Conservation (phyloP, 202 grass and related monocot genomes). For the Digitaria exilis region DNA sequence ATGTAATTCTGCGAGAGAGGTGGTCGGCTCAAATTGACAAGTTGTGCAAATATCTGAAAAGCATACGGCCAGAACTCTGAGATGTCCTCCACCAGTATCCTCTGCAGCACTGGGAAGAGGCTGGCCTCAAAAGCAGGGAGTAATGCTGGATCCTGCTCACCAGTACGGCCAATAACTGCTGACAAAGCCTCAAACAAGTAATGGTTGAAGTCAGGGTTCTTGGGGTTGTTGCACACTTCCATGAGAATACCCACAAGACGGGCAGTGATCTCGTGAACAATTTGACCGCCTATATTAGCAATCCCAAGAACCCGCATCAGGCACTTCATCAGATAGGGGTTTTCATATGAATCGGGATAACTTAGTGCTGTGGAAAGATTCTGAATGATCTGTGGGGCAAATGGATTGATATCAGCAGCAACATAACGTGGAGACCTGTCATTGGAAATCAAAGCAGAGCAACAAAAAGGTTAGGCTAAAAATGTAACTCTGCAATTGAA, state of each 20-base stretch:
- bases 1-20: slow-evolving; percentile 90
- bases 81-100: slow-evolving; percentile 92
- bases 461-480: slow-evolving; percentile 2
- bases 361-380: slow-evolving; percentile 70
- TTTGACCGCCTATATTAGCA: slow-evolving; percentile 60
- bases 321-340: slow-evolving; percentile 95
- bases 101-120: slow-evolving; percentile 90
- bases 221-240: slow-evolving; percentile 94
- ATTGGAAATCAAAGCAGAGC: background rate
- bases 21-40: slow-evolving; percentile 75
- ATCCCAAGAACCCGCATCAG: slow-evolving; percentile 87
- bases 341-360: slow-evolving; percentile 84
- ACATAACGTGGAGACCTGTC: slow-evolving; percentile 57
- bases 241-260: slow-evolving; percentile 68
- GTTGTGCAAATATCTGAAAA: slow-evolving; percentile 96
- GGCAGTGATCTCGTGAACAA: slow-evolving; percentile 58
- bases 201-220: slow-evolving; percentile 96
- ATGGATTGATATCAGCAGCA: slow-evolving; percentile 76
- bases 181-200: slow-evolving; percentile 92
- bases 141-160: slow-evolving; percentile 69
- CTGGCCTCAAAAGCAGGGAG: slow-evolving; percentile 72
- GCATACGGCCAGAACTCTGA: slow-evolving; percentile 96
- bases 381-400: slow-evolving; percentile 78
- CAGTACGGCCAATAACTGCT: slow-evolving; percentile 69
- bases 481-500: background rate